Percentiles rank a stretch among this genome's conserved stretches.
These are phyloP conservation scores for Trifolium dubium DNA, from an alignment of 306 rosid species.

Conservation along the genomic window DNA sequence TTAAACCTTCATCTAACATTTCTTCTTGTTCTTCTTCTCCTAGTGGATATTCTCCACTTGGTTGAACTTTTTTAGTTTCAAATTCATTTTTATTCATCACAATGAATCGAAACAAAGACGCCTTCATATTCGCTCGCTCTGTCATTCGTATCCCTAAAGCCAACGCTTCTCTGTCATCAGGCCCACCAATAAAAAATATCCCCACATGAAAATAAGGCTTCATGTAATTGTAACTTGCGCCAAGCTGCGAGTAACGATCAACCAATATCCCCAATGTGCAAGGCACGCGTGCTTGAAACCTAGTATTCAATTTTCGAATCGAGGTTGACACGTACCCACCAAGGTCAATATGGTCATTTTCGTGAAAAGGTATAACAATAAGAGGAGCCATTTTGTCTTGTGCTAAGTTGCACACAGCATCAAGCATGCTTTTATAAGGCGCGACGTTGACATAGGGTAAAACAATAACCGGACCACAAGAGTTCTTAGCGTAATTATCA, in stretches of 20 bases:
- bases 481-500: slow-evolving; percentile 52
- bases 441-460: slow-evolving; percentile 54
- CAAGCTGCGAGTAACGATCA: slow-evolving; percentile 43
- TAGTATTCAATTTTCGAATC: slow-evolving; percentile 48
- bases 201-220: slow-evolving; percentile 43
- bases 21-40: slow-evolving; percentile 14
- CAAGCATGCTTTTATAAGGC: slow-evolving; percentile 63
- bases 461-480: slow-evolving; percentile 41
- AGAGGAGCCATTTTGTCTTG: slow-evolving; percentile 50
- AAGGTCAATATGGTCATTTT: slow-evolving; percentile 32
- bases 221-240: neutral
- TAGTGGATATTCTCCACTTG: neutral
- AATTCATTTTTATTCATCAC: neutral
- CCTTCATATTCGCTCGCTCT: neutral
- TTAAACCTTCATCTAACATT: slow-evolving; percentile 44
- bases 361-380: slow-evolving; percentile 58
- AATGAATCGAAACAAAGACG: slow-evolving; percentile 44
- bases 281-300: slow-evolving; percentile 40
- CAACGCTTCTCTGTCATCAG: slow-evolving; percentile 63
- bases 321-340: neutral
- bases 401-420: slow-evolving; percentile 44
- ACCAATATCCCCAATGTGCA: slow-evolving; percentile 73
- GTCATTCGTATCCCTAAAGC: slow-evolving; percentile 55
- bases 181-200: slow-evolving; percentile 57
- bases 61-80: too few species aligned